These are phyloP conservation scores for Microdochium bolleyi DNA, from an alignment of 2,329 filamentous ascomycete genomes.

Conservation along the genomic window DNA sequence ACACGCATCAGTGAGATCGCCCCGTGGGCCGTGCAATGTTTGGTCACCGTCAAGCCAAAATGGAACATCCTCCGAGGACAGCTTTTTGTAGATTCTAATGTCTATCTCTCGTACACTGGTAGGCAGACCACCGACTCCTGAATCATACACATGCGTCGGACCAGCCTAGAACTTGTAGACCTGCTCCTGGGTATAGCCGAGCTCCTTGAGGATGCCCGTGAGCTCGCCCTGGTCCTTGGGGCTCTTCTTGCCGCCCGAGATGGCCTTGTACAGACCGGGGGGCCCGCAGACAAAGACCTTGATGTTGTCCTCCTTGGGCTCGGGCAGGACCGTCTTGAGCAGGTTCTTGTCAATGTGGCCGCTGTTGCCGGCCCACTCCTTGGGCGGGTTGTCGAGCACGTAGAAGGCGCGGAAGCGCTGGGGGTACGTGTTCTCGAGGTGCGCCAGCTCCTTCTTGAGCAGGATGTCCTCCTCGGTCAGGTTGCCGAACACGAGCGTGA, in stretches of 20 bases:
- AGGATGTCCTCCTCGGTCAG: conserved; percentile 84
- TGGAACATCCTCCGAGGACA: too few species aligned
- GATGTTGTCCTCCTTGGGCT: conserved; percentile 84
- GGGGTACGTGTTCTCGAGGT: conserved; percentile 91
- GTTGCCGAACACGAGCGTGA: conserved; percentile 92
- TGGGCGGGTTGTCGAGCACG: conserved; percentile 75
- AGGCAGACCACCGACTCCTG: background rate
- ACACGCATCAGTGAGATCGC: too few species aligned
- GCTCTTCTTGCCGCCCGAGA: conserved; percentile 83
- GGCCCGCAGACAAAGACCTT: conserved; percentile 97
- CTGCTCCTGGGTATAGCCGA: conserved; percentile 81
- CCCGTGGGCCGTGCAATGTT: too few species aligned
- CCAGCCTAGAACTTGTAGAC: conserved; percentile 79
- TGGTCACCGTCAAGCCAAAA: too few species aligned
- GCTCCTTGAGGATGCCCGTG: conserved; percentile 69
- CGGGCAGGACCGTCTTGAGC: conserved; percentile 88
- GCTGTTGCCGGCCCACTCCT: conserved; percentile 68
- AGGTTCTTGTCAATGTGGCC: conserved; percentile 86
- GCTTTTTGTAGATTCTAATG: conserved; percentile 1
- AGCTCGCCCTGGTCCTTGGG: conserved; percentile 94
- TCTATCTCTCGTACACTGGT: background rate
- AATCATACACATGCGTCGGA: background rate
- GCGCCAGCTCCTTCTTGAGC: conserved; percentile 73
- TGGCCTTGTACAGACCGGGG: conserved; percentile 85
- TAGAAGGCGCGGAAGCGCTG: conserved; percentile 95